phyloP scores from a whole-genome alignment of 495 filamentous ascomycete species.

The Chaetomidium leptoderma region DNA sequence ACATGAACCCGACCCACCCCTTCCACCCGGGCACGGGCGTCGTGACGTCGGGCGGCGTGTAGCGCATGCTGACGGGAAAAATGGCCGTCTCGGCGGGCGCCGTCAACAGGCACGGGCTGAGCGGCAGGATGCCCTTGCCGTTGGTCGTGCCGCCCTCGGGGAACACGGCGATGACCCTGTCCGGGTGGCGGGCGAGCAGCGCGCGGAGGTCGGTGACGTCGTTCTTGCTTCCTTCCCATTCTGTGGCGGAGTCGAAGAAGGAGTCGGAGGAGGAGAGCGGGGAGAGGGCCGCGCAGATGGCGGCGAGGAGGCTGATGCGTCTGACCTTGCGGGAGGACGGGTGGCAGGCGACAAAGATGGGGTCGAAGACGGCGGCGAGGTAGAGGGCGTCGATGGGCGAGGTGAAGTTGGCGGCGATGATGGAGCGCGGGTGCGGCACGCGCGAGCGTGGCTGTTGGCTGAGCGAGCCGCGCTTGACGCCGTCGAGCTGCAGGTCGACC shows the following conservation, averaged over 20 bases:
- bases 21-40: constrained; percentile 69
- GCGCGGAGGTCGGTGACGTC: constrained; percentile 55
- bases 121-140: constrained; percentile 80
- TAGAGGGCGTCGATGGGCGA: constrained; percentile 91
- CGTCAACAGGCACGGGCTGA: constrained; percentile 67
- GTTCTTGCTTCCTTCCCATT: neutral
- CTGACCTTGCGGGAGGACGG: constrained; percentile 68
- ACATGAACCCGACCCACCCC: constrained; percentile 64
- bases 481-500: constrained; percentile 94
- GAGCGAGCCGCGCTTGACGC: constrained; percentile 77
- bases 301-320: constrained; percentile 67
- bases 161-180: constrained; percentile 75
- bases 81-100: constrained; percentile 62
- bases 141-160: constrained; percentile 94
- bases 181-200: constrained; percentile 63
- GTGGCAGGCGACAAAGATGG: constrained; percentile 82
- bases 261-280: constrained; percentile 46
- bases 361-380: constrained; percentile 94
- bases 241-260: constrained; percentile 38
- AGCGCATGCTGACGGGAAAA: constrained; percentile 84
- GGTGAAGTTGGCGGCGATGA: constrained; percentile 88
- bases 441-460: constrained; percentile 57
- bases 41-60: constrained; percentile 81
- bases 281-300: constrained; percentile 69
- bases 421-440: constrained; percentile 66